phyloP scores from a whole-genome alignment of 768 basidiomycete genomes.

The Mycena metata region DNA sequence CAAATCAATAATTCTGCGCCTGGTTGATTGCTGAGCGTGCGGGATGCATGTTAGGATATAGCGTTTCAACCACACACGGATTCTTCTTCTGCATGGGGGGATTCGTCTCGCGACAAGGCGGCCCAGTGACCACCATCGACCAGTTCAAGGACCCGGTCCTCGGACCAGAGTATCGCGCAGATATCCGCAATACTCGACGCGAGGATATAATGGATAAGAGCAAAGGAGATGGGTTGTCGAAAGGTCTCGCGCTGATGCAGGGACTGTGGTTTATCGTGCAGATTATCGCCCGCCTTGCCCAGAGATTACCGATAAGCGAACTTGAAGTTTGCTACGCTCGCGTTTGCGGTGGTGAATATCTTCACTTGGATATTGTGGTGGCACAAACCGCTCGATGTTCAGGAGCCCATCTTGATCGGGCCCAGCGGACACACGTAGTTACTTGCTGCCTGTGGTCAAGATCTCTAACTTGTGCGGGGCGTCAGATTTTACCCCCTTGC shows the following conservation, averaged over 20 bases:
- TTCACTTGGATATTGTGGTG: neutral
- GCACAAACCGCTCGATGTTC: conserved; percentile 10
- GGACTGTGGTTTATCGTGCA: conserved; percentile 12
- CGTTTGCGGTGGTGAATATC: neutral
- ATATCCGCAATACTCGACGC: neutral
- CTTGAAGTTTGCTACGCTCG: neutral
- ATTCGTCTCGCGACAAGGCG: neutral
- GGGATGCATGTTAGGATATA: neutral
- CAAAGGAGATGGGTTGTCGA: conserved; percentile 1
- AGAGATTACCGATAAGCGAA: neutral
- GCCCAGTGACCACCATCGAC: neutral
- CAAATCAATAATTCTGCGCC: too few species aligned
- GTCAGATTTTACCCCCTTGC: neutral
- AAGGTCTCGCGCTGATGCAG: conserved; percentile 4
- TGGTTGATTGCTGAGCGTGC: too few species aligned
- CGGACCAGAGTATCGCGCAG: neutral
- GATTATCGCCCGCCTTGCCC: neutral
- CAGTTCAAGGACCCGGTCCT: neutral
- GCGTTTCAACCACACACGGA: neutral
- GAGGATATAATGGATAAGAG: conserved; percentile 5
- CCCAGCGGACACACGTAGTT: neutral
- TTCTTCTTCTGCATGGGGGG: conserved; percentile 8
- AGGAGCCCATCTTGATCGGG: neutral
- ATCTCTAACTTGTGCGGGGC: neutral
- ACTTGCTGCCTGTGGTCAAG: too few species aligned